phyloP scores from a whole-genome alignment of 768 basidiomycete species.

The Suillus variegatus region DNA sequence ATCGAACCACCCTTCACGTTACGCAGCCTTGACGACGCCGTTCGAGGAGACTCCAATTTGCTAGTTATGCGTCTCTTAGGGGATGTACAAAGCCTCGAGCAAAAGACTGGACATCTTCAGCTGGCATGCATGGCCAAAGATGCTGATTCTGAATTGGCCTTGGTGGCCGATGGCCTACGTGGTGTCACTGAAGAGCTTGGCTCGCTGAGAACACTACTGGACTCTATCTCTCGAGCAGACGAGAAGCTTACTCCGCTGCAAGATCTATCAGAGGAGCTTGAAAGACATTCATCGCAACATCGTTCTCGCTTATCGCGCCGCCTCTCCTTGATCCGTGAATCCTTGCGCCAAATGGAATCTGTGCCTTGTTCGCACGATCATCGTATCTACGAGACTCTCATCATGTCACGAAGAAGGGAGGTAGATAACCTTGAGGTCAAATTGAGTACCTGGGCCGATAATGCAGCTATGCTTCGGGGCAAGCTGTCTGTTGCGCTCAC shows the following conservation, averaged over 20 bases:
- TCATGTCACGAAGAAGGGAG: conserved; percentile 47
- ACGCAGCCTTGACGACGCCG: conserved; percentile 58
- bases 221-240: conserved; percentile 25
- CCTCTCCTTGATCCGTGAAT: conserved; percentile 54
- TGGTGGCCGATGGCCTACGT: conserved; percentile 40
- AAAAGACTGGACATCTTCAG: conserved; percentile 48
- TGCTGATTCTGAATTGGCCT: conserved; percentile 46
- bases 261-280: conserved; percentile 36
- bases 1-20: conserved; percentile 58
- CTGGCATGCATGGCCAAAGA: conserved; percentile 55
- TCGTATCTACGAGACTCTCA: conserved; percentile 47
- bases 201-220: conserved; percentile 38
- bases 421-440: conserved; percentile 54
- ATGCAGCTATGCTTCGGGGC: conserved; percentile 28
- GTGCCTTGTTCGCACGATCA: conserved; percentile 43
- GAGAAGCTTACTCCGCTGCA: conserved; percentile 39
- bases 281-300: conserved; percentile 35
- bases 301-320: conserved; percentile 44
- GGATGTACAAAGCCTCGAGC: conserved; percentile 49
- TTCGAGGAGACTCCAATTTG: conserved; percentile 71
- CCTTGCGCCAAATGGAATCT: conserved; percentile 57
- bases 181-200: conserved; percentile 41
- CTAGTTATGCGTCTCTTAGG: conserved; percentile 64
- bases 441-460: conserved; percentile 51
- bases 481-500: conserved; percentile 43